A percentile compares a stretch with the other conserved stretches of the same genome.
Conservation (phyloP, 108 stramenopile species). For the Bacterosira constricta region DNA sequence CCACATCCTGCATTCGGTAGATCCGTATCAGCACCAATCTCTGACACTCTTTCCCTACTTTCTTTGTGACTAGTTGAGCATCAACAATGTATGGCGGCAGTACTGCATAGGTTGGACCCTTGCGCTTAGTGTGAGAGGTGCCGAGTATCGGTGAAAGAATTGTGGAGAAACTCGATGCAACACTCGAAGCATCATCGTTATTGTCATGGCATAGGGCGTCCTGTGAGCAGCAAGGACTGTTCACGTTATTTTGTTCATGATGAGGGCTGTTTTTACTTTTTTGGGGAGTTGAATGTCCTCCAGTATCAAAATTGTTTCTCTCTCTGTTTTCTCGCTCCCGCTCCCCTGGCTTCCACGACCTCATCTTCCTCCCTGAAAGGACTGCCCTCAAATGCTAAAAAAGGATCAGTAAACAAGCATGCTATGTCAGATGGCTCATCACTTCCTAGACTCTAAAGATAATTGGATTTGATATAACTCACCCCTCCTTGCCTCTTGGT, state of each 20-base stretch:
- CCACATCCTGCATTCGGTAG: conserved; percentile 61
- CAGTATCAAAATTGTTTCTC: background rate
- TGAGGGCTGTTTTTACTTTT: too few relatives aligned
- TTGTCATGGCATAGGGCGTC: background rate
- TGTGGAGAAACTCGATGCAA: conserved; percentile 31
- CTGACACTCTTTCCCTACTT: conserved; percentile 58
- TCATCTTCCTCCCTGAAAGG: conserved; percentile 31
- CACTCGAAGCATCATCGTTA: conserved; percentile 34
- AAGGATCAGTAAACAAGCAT: background rate
- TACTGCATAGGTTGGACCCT: conserved; percentile 21
- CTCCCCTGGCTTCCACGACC: conserved; percentile 37
- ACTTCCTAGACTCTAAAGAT: too few relatives aligned
- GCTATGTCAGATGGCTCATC: background rate
- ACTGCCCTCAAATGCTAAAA: conserved; percentile 27
- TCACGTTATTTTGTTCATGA: too few relatives aligned
- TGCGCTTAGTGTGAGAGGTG: conserved; percentile 20
- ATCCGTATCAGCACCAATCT: conserved; percentile 66
- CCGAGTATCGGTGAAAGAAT: conserved; percentile 15
- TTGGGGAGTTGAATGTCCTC: too few relatives aligned
- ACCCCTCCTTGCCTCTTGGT: conserved; percentile 50
- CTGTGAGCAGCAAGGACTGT: background rate
- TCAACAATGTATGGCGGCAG: conserved; percentile 73
- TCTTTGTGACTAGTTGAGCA: conserved; percentile 77
- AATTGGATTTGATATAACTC: background rate
- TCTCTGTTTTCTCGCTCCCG: conserved; percentile 11